Evolutionary conservation across 106 monocot genomes (phyloP), one percentile per base, ranked within the genome.

Genomic region (Alisma plantagoaquatica): DNA sequence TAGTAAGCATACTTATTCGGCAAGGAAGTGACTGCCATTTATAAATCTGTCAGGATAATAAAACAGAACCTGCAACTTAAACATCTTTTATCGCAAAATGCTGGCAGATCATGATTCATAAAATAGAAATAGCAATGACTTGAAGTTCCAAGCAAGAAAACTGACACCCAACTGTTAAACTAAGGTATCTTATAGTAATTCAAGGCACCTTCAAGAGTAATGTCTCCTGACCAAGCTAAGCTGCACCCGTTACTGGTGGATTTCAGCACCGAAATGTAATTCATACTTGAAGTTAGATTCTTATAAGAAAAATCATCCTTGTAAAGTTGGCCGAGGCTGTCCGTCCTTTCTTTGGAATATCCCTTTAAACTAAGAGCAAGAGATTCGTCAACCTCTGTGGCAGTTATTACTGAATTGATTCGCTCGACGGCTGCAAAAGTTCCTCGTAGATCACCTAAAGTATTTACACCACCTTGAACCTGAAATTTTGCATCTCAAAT

Each of bases 391-490:
- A 84, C 70, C 22, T 89, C 81, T 35, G 77, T 46, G 10, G 70
- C 54, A 25, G 75, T 71, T 45, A 96, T 35, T 66, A 89, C 67
- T 54, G 81, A 75, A 77, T 96, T 96, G 50, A 96, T 89, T 31
- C 94, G 60, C 48, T 84, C 88, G 29, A 81, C 70, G 59, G 94
- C 77, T 63, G 88, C 84, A 52, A 89, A 67, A 23, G 75, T 76
- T 25, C 80, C 73, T 33, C 94, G 88, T 33, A 96, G 77, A 75
- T 96, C 88, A 53, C 88, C 94, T 62, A 96, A 75, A 27, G 94
- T 96, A 71, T 84, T 96, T 10, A 96, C 89, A 63, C 72, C 84
- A 29, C 94, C 94, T 96, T 96, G 94, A 55, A 96, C 94, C 94
- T 96, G 72, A 32, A 60, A 46, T 44, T 8, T 16, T 59, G n/a